Evolutionary conservation across 2,329 filamentous ascomycete species (phyloP).

Genomic region (Hypocreales sp.): DNA sequence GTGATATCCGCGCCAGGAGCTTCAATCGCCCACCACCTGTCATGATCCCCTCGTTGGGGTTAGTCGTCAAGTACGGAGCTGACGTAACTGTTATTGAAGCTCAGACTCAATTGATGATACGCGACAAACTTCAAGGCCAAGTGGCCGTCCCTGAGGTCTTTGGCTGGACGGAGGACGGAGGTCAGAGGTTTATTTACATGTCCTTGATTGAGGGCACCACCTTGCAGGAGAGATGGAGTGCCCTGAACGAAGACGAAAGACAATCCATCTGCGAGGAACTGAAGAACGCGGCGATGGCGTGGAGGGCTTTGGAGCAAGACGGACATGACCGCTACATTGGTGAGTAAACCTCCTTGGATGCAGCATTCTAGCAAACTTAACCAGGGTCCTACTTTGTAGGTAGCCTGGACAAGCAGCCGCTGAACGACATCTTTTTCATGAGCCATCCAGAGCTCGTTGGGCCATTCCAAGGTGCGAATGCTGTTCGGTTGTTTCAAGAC

Average conservation of each 20-base stretch:
- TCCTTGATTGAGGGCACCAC: constrained; percentile 8
- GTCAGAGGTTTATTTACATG: constrained; percentile 13
- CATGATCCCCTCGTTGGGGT: constrained; percentile 13
- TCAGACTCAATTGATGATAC: constrained; percentile 12
- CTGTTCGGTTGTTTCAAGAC: constrained; percentile 15
- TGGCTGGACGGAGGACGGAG: constrained; percentile 7
- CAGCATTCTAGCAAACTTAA: too few relatives aligned
- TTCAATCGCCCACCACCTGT: constrained; percentile 15
- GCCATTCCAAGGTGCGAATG: constrained; percentile 13
- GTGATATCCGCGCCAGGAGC: constrained; percentile 3
- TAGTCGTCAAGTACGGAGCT: constrained; percentile 19
- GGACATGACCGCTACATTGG: constrained; percentile 6
- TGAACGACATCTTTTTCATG: constrained; percentile 16
- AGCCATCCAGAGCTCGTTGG: constrained; percentile 7
- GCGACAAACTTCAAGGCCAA: constrained; percentile 9
- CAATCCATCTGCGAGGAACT: constrained; percentile 15
- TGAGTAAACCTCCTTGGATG: too few relatives aligned
- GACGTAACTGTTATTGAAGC: constrained; percentile 13
- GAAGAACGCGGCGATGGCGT: constrained; percentile 6
- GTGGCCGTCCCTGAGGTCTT: constrained; percentile 19
- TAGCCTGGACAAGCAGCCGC: constrained; percentile 10
- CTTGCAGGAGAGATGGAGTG: constrained; percentile 7
- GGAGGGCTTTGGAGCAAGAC: constrained; percentile 7
- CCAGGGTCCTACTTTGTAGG: constrained; percentile 11
- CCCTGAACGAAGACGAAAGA: constrained; percentile 7